Percentiles rank a stretch among this genome's conserved stretches.
Conservation (phyloP, 169 alveolate species). For the Perkinsus marinus region DNA sequence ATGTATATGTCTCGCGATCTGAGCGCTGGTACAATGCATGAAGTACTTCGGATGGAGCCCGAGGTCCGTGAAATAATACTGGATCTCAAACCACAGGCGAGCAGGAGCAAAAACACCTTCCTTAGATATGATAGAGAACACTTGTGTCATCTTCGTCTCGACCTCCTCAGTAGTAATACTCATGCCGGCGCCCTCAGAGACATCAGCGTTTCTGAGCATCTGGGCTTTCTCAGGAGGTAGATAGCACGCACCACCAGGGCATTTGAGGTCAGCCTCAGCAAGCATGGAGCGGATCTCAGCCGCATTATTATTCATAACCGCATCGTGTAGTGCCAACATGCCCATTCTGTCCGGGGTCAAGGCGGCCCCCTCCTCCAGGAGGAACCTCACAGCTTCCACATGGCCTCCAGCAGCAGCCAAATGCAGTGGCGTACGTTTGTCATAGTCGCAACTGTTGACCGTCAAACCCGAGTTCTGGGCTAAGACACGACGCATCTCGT, state of each 20-base stretch:
- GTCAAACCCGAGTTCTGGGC: background rate
- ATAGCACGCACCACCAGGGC: background rate
- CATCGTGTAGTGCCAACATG: conserved; percentile 5
- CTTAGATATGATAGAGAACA: background rate
- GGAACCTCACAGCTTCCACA: background rate
- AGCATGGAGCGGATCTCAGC: background rate
- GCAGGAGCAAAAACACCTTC: background rate
- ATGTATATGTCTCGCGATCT: background rate
- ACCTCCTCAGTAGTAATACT: background rate
- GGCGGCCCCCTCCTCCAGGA: background rate
- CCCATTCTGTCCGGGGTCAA: conserved; percentile 2
- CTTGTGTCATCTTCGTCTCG: background rate
- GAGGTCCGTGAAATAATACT: background rate
- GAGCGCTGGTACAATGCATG: background rate
- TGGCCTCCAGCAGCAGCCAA: conserved; percentile 3
- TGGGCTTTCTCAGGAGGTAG: background rate
- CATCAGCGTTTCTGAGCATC: background rate
- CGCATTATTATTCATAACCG: background rate
- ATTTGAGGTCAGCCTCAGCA: background rate
- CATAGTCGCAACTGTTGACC: background rate
- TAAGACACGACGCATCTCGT: background rate
- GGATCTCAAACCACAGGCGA: background rate
- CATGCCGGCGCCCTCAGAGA: background rate
- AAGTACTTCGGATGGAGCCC: conserved; percentile 6
- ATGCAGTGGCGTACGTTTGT: conserved; percentile 7